phyloP scores from a whole-genome alignment of 139 green algal species.

The Chloropicon primus region DNA sequence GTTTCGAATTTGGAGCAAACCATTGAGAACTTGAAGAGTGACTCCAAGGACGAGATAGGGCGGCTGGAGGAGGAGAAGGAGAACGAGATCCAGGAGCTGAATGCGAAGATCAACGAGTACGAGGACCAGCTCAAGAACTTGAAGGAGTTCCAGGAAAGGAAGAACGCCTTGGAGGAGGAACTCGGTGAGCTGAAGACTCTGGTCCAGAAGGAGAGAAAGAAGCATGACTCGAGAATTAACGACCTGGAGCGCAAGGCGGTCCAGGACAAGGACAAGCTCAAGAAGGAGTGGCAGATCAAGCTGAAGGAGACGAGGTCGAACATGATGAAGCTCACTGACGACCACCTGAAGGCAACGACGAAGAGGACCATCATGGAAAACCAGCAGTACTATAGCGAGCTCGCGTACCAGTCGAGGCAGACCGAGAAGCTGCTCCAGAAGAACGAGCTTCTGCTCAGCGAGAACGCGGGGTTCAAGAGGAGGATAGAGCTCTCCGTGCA shows the following conservation, averaged over 20 bases:
- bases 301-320: slow-evolving; percentile 53
- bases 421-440: slow-evolving; percentile 39
- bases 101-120: slow-evolving; percentile 29
- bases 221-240: slow-evolving; percentile 16
- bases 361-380: slow-evolving; percentile 75
- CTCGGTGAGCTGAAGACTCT: background rate
- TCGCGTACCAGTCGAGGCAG: slow-evolving; percentile 40
- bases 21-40: slow-evolving; percentile 8
- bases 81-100: slow-evolving; percentile 2
- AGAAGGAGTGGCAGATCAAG: slow-evolving; percentile 42
- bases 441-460: slow-evolving; percentile 19
- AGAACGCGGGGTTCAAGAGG: slow-evolving; percentile 41
- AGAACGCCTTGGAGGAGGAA: slow-evolving; percentile 3
- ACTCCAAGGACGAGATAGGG: slow-evolving; percentile 8
- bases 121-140: slow-evolving; percentile 28
- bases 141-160: slow-evolving; percentile 27
- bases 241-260: slow-evolving; percentile 65
- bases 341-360: slow-evolving; percentile 56
- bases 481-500: slow-evolving; percentile 38
- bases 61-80: slow-evolving; percentile 8
- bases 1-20: slow-evolving; percentile 27
- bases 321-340: slow-evolving; percentile 47
- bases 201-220: slow-evolving; percentile 1
- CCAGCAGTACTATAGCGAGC: slow-evolving; percentile 59
- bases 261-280: slow-evolving; percentile 63